Evolutionary conservation across 192 early-diverging fungal genomes (phyloP).

Genomic region (Chytriomyces sp.): DNA sequence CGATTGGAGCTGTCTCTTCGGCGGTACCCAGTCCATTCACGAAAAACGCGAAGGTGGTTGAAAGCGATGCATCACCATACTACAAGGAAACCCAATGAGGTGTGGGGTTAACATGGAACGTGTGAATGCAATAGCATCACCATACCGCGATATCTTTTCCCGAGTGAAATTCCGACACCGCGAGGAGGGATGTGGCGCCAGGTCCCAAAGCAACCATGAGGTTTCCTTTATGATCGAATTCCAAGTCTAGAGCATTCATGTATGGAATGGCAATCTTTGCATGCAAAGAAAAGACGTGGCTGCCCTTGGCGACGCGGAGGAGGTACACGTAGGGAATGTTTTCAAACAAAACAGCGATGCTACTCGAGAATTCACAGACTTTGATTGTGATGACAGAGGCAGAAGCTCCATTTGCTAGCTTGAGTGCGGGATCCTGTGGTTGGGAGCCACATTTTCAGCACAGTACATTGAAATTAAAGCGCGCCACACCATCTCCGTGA

Average conservation of each 20-base stretch:
- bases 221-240: conserved; percentile 8
- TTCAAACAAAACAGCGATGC: conserved; percentile 16
- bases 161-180: background rate
- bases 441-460: background rate
- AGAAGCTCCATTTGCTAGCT: background rate
- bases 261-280: conserved; percentile 4
- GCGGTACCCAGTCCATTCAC: background rate
- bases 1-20: background rate
- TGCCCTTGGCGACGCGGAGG: background rate
- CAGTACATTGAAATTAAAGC: background rate
- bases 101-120: background rate
- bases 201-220: conserved; percentile 14
- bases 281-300: background rate
- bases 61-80: background rate
- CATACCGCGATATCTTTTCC: background rate
- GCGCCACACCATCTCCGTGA: conserved; percentile 39
- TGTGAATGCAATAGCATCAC: background rate
- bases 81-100: background rate
- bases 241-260: conserved; percentile 9
- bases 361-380: background rate
- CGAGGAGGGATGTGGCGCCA: background rate
- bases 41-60: background rate
- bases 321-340: conserved; percentile 8
- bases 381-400: conserved; percentile 15
- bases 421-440: background rate